phyloP scores from a whole-genome alignment of 225 moss, liverwort and hornwort genomes.

The Climacium dendroides region DNA sequence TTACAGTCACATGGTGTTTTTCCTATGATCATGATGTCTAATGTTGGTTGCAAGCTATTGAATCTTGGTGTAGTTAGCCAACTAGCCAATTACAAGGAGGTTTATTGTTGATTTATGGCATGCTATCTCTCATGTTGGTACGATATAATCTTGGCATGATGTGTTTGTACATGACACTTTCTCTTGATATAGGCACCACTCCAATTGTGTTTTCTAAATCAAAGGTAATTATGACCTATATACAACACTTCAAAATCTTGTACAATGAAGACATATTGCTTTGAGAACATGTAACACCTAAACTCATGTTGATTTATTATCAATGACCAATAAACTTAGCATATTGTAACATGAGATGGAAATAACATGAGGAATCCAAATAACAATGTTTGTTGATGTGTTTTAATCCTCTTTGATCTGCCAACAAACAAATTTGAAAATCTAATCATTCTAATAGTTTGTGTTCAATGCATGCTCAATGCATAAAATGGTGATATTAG shows the following conservation, averaged over 20 bases:
- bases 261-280: not conserved
- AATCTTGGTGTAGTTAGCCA: no score
- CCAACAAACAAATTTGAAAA: not conserved
- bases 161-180: no score
- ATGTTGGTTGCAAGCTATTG: no score
- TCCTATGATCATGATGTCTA: no score
- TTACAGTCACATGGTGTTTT: no score
- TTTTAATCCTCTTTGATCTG: not conserved
- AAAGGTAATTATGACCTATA: not conserved
- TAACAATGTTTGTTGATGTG: not conserved
- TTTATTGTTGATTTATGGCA: no score
- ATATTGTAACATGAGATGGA: not conserved
- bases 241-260: not conserved
- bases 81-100: no score
- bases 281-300: not conserved
- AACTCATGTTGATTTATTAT: not conserved
- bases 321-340: not conserved
- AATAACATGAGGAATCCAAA: no score
- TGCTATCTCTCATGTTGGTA: no score
- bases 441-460: not conserved
- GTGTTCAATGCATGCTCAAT: accelerated
- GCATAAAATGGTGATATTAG: not conserved
- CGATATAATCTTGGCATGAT: no score
- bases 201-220: not conserved
- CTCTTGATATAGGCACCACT: no score